These are phyloP conservation scores for Camellia sinensis DNA, from an alignment of 148 eudicot species.

Conservation along the genomic window DNA sequence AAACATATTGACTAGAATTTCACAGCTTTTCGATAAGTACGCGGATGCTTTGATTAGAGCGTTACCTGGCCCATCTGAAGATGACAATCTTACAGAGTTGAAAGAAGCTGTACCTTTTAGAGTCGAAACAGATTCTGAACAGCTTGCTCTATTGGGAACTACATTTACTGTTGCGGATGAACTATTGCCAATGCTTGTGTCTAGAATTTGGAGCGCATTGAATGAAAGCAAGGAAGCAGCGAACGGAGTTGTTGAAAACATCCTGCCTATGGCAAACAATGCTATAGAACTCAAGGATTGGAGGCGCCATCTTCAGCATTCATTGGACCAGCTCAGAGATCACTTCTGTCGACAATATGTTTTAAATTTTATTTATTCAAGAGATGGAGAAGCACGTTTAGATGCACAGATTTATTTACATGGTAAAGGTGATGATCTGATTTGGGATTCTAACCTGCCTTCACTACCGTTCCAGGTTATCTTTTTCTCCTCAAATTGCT, in stretches of 20 bases:
- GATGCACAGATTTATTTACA: conserved; percentile 84
- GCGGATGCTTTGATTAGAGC: conserved; percentile 81
- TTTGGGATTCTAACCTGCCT: conserved; percentile 73
- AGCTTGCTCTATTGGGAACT: conserved; percentile 84
- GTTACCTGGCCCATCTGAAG: conserved; percentile 80
- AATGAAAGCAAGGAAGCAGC: conserved; percentile 64
- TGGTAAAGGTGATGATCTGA: conserved; percentile 55
- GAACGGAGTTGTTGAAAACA: conserved; percentile 37
- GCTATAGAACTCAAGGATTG: conserved; percentile 81
- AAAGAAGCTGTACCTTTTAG: conserved; percentile 74
- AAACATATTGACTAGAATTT: conserved; percentile 63
- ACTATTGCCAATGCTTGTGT: conserved; percentile 81
- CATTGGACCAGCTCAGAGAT: conserved; percentile 91
- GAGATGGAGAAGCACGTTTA: conserved; percentile 83
- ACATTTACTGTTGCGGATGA: conserved; percentile 88
- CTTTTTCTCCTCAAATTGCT: neutral
- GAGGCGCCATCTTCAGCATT: conserved; percentile 90
- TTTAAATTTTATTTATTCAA: conserved; percentile 74
- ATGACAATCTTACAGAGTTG: conserved; percentile 73
- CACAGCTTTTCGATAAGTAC: conserved; percentile 76
- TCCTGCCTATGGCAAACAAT: conserved; percentile 37
- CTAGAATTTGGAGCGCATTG: conserved; percentile 63
- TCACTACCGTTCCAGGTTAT: conserved; percentile 96
- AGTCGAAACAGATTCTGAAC: conserved; percentile 95
- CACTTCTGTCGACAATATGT: conserved; percentile 94